Percentiles rank a stretch among this genome's conserved stretches.
Conservation (phyloP, 768 basidiomycete species). For the Xerocomellus intermedius region DNA sequence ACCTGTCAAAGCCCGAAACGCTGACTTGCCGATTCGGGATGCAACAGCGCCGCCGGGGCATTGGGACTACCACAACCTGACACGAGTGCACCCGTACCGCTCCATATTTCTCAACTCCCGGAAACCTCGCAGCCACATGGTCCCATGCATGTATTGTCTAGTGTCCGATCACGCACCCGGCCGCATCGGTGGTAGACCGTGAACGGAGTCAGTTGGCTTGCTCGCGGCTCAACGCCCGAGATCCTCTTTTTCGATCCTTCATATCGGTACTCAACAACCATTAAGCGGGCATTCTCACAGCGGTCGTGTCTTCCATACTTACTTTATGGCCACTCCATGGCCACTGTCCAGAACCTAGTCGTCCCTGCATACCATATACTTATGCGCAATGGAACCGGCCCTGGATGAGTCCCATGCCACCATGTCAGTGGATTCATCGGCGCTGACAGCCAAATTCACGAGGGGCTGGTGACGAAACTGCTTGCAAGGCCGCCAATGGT, state of each 20-base stretch:
- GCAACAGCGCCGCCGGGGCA: neutral
- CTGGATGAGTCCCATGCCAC: neutral
- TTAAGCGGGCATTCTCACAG: neutral
- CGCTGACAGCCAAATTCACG: neutral
- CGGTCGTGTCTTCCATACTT: neutral
- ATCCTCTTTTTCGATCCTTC: neutral
- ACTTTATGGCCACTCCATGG: too few species aligned
- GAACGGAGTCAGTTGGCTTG: neutral
- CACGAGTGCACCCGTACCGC: neutral
- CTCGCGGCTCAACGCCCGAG: neutral
- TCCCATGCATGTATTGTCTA: neutral
- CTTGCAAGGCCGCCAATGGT: too few species aligned
- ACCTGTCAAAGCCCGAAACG: neutral
- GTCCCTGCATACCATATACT: neutral
- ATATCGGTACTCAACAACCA: neutral
- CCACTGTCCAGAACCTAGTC: neutral
- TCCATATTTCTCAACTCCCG: neutral
- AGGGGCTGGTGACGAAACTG: too few species aligned
- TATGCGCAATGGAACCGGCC: neutral
- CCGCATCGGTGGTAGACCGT: neutral
- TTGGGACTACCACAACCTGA: neutral
- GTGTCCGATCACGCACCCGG: too few species aligned
- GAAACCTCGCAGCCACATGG: neutral
- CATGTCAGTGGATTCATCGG: too few species aligned
- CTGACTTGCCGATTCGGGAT: slow-evolving; percentile 5